phyloP scores from a whole-genome alignment of 2,329 filamentous ascomycete genomes.

The Ophidiomyces ophidiicola region DNA sequence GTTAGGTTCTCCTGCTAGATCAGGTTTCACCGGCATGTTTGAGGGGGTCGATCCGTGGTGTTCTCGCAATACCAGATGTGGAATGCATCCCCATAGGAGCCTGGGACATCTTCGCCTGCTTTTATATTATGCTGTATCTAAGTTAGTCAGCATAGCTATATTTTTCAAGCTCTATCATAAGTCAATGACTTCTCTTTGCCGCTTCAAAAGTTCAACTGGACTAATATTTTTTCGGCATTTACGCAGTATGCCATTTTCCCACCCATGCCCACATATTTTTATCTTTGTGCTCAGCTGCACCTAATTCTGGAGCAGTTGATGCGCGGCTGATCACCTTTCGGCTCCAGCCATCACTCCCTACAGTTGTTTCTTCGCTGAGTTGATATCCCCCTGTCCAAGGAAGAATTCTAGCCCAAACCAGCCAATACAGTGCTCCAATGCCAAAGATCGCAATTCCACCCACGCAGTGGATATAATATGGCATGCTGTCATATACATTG shows the following conservation, averaged over 20 bases:
- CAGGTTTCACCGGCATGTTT: slow-evolving; percentile 33
- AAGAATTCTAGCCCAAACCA: slow-evolving; percentile 40
- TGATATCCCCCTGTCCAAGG: slow-evolving; percentile 38
- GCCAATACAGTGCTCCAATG: slow-evolving; percentile 40
- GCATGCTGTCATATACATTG: slow-evolving; percentile 41
- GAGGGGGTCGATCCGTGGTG: slow-evolving; percentile 33
- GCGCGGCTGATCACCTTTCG: slow-evolving; percentile 41
- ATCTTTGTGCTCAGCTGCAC: not conserved
- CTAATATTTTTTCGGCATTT: not conserved
- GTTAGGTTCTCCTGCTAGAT: slow-evolving; percentile 28
- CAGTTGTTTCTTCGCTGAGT: slow-evolving; percentile 42
- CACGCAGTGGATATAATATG: slow-evolving; percentile 44
- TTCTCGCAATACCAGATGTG: slow-evolving; percentile 16
- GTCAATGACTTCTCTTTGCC: not conserved
- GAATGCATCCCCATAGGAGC: slow-evolving; percentile 38
- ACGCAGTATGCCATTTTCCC: not conserved
- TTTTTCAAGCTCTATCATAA: not conserved
- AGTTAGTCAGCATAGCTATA: slow-evolving; percentile 7
- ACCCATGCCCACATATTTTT: slow-evolving; percentile 4
- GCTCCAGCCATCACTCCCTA: slow-evolving; percentile 54
- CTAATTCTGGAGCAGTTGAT: slow-evolving; percentile 21
- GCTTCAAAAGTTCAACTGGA: not conserved
- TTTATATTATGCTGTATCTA: slow-evolving; percentile 4
- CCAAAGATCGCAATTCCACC: slow-evolving; percentile 41
- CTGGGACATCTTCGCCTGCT: slow-evolving; percentile 27